Percentiles rank a stretch among this genome's conserved stretches.
Conservation (phyloP, 1,284 basidiomycete genomes). For the Mixia osmundae region DNA sequence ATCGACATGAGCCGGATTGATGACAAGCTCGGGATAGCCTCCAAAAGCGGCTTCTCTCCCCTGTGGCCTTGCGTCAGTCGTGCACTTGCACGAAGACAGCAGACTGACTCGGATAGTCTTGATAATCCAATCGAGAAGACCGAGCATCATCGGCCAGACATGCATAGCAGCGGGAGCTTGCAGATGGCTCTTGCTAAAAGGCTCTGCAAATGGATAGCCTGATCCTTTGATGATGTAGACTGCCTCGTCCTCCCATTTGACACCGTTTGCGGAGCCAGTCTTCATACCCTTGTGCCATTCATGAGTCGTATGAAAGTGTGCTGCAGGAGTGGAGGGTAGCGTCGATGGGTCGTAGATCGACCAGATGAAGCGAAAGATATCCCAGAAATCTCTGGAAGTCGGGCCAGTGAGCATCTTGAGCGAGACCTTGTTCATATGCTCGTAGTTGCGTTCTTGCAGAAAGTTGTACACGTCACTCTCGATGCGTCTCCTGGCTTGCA, state of each 20-base stretch:
- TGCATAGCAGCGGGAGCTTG: conserved; percentile 18
- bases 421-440: conserved; percentile 1
- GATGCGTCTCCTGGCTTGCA: conserved; percentile 3
- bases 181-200: conserved; percentile 17
- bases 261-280: conserved; percentile 5
- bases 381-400: conserved; percentile 17
- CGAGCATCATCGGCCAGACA: conserved; percentile 19
- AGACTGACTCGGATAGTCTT: conserved; percentile 14
- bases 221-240: conserved; percentile 9
- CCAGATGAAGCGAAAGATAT: conserved; percentile 18
- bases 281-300: conserved; percentile 8
- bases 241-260: conserved; percentile 17
- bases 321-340: too few relatives aligned
- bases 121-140: conserved; percentile 20
- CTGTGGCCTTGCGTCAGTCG: too few relatives aligned
- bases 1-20: neutral
- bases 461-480: conserved; percentile 7
- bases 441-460: conserved; percentile 5
- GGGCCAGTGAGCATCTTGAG: conserved; percentile 14
- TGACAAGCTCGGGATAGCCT: too few relatives aligned
- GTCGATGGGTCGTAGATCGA: conserved; percentile 12
- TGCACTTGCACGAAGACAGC: too few relatives aligned
- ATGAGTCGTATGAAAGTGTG: too few relatives aligned
- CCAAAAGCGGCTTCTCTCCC: too few relatives aligned
- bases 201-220: conserved; percentile 17